A percentile compares a stretch with the other conserved stretches of the same genome.
Evolutionary conservation across 768 basidiomycete species (phyloP).

Genomic region (Wakefieldia striispora): DNA sequence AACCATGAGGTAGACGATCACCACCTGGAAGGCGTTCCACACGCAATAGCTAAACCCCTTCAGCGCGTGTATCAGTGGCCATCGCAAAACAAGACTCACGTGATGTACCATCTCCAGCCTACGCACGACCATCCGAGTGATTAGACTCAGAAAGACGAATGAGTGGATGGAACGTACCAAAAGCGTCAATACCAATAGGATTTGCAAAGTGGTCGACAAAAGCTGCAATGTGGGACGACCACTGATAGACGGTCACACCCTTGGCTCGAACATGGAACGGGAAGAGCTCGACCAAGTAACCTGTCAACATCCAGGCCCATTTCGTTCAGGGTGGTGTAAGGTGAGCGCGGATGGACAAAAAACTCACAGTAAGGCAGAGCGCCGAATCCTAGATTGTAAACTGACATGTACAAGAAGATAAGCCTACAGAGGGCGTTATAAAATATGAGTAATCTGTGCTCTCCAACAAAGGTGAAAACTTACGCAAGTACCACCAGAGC

Average conservation of each 20-base stretch:
- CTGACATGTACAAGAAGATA: constrained; percentile 6
- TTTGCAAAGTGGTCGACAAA: constrained; percentile 5
- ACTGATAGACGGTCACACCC: constrained; percentile 60
- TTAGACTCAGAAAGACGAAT: too few species aligned
- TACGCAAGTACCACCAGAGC: constrained; percentile 10
- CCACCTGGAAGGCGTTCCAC: constrained; percentile 13
- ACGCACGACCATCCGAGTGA: too few species aligned
- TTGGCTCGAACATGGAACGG: constrained; percentile 59
- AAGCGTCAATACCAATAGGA: constrained; percentile 1
- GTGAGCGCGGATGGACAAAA: background rate
- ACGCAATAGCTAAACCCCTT: constrained; percentile 10
- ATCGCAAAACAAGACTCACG: too few species aligned
- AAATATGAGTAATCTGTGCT: background rate
- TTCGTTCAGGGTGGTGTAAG: too few species aligned
- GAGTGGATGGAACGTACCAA: background rate
- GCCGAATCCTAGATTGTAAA: constrained; percentile 6
- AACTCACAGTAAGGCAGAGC: constrained; percentile 7
- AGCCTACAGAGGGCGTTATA: background rate
- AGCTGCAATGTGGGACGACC: constrained; percentile 43
- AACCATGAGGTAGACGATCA: constrained; percentile 17
- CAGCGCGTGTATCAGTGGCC: too few species aligned
- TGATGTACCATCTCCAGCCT: too few species aligned
- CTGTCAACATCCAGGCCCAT: constrained; percentile 25
- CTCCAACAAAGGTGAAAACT: background rate
- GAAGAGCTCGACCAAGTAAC: constrained; percentile 63